Base-by-base conservation (phyloP, 2,329 filamentous ascomycete species). In the Aureobasidium sp. region DNA sequence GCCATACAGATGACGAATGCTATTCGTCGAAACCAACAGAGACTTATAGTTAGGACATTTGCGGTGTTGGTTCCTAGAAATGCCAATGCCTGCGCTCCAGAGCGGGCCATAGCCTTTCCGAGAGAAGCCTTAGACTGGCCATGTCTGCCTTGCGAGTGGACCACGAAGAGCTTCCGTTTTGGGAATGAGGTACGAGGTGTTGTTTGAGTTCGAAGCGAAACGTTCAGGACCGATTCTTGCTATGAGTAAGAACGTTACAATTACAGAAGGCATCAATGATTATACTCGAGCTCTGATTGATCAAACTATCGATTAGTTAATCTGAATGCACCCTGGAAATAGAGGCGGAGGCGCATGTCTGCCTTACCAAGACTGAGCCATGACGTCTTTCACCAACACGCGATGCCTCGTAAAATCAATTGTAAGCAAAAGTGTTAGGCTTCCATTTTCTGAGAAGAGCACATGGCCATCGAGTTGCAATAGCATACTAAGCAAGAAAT, bases 331-430 rank as follows among this genome's bases (percentile, higher is more conserved):
- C 32, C 34, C 54, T 58, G 34, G 29, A 47, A 48, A 58, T 58
- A 58, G 54, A 58, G 54, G 54, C 54, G 53, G 36, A 57, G 53
- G 29, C 30, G 13, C 27, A 39, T 48, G 54, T 47, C 54, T 58
- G 54, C 54, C 54, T 58, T 47, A 58, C 42, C 42, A 47, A 58
- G 41, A 58, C 54, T 57, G 52, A 55, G 53, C 54, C 42, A 58
- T 58, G 54, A 58, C 54, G 54, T 58, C 54, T 44, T 5, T 5
- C 16, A 37, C 54, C 54, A 58, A 58, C 54, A 58, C 54, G 41
- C 41, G 34, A 39, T 48, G 41, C n/a, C 45, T 57, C 53, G 53
- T 57, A 57, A 44, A 57, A 11, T 25, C 11, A n/a, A 36, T 29
- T 57, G 41, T 45, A 57, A 57, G 53, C 53, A 57, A 45, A 48